Conservation (phyloP, 2,329 filamentous ascomycete species). For the Aureobasidium lini region DNA sequence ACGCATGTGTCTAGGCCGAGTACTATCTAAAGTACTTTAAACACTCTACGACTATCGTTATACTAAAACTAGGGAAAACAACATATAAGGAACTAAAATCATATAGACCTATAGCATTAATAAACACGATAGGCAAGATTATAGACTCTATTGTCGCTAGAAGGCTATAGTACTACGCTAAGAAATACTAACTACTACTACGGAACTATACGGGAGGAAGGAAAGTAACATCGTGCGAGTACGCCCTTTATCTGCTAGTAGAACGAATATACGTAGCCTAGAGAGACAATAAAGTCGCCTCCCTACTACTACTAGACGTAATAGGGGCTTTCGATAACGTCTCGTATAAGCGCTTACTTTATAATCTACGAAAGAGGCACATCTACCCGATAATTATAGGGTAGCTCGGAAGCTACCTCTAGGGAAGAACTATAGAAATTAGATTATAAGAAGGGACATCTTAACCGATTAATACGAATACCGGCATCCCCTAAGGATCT, state of each 20-base stretch:
- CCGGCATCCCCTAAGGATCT: slow-evolving; percentile 26
- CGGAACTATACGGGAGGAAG: slow-evolving; percentile 23
- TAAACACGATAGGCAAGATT: slow-evolving; percentile 25
- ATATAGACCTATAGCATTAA: slow-evolving; percentile 24
- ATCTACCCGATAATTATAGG: slow-evolving; percentile 21
- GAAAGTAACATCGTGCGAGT: slow-evolving; percentile 21
- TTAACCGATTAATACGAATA: slow-evolving; percentile 16
- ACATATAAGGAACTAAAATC: slow-evolving; percentile 23
- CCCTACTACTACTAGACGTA: slow-evolving; percentile 26
- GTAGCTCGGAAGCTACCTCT: slow-evolving; percentile 26
- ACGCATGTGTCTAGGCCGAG: slow-evolving; percentile 18
- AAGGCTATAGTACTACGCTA: slow-evolving; percentile 18
- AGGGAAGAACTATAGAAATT: slow-evolving; percentile 17
- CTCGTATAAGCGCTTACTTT: slow-evolving; percentile 28
- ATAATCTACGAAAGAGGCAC: slow-evolving; percentile 26
- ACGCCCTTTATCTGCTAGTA: slow-evolving; percentile 24
- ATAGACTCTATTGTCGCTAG: slow-evolving; percentile 24
- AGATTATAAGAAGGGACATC: slow-evolving; percentile 17
- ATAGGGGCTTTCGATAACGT: slow-evolving; percentile 29
- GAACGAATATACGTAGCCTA: slow-evolving; percentile 23
- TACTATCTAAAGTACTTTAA: slow-evolving; percentile 20
- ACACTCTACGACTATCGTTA: too few relatives aligned
- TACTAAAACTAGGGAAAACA: slow-evolving; percentile 21
- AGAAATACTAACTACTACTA: slow-evolving; percentile 21
- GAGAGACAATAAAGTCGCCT: slow-evolving; percentile 21